Evolutionary conservation across 2,329 filamentous ascomycete species (phyloP).

Genomic region (Fusarium mundagurra): DNA sequence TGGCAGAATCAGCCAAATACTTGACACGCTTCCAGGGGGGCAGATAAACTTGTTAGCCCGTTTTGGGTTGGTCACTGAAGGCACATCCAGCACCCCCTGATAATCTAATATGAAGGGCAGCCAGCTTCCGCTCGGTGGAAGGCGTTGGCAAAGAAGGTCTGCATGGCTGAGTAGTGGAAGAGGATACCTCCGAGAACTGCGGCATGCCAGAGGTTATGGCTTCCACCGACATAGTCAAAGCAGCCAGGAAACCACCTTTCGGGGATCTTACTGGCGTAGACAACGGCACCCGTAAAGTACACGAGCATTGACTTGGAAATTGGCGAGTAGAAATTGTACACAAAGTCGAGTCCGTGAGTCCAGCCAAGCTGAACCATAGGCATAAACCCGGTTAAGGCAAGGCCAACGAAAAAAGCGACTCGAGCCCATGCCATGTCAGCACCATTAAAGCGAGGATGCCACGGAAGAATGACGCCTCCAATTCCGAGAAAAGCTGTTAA

Average conservation of each 20-base stretch:
- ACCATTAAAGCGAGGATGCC: constrained; percentile 95
- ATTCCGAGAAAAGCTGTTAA: constrained; percentile 84
- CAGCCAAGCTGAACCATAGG: constrained; percentile 85
- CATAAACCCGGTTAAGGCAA: constrained; percentile 88
- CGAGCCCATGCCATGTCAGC: constrained; percentile 92
- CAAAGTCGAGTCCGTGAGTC: constrained; percentile 81
- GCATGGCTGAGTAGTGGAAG: constrained; percentile 98
- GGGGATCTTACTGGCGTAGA: constrained; percentile 92
- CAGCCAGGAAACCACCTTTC: constrained; percentile 92
- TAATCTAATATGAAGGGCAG: constrained; percentile 62
- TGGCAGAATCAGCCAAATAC: not conserved
- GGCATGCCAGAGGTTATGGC: constrained; percentile 97
- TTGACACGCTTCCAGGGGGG: not conserved
- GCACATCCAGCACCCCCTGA: not conserved
- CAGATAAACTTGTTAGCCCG: not conserved
- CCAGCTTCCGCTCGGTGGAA: constrained; percentile 73
- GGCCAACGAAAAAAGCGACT: constrained; percentile 88
- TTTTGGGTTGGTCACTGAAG: not conserved
- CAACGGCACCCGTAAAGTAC: constrained; percentile 83
- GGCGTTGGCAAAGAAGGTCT: constrained; percentile 86
- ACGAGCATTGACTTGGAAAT: constrained; percentile 87
- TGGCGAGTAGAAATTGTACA: constrained; percentile 88
- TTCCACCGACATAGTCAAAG: constrained; percentile 95
- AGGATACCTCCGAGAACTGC: constrained; percentile 94
- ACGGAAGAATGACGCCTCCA: constrained; percentile 89